phyloP scores from a whole-genome alignment of 2,329 filamentous ascomycete species.

The Mycocentrospora acerina region DNA sequence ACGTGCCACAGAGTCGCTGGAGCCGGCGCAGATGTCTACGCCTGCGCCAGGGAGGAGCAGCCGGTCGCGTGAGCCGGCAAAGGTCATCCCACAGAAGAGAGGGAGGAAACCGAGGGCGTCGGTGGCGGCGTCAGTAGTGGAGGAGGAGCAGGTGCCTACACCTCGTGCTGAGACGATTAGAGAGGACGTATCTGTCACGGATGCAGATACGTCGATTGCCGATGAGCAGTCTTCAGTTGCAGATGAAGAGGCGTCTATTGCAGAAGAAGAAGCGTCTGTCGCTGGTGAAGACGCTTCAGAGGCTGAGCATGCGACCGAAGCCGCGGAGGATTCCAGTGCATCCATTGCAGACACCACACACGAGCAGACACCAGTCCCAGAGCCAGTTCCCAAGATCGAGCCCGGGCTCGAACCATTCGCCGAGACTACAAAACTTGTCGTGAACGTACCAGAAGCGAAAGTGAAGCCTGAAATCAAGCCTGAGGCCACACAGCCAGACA shows the following conservation, averaged over 20 bases:
- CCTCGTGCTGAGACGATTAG: slow-evolving; percentile 10
- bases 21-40: slow-evolving; percentile 63
- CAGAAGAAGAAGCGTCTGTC: too few relatives aligned
- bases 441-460: slow-evolving; percentile 53
- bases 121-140: slow-evolving; percentile 41
- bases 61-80: slow-evolving; percentile 30
- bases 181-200: slow-evolving; percentile 55
- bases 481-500: slow-evolving; percentile 65
- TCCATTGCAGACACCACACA: slow-evolving; percentile 56
- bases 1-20: slow-evolving; percentile 51
- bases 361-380: slow-evolving; percentile 42
- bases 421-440: slow-evolving; percentile 69
- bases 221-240: slow-evolving; percentile 45
- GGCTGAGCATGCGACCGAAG: too few relatives aligned
- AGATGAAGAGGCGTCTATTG: too few relatives aligned
- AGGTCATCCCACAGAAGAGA: slow-evolving; percentile 61
- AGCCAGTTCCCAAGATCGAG: slow-evolving; percentile 19
- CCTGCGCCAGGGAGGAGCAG: slow-evolving; percentile 57
- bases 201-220: slow-evolving; percentile 58
- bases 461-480: slow-evolving; percentile 3
- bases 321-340: too few relatives aligned
- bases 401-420: slow-evolving; percentile 47
- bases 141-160: slow-evolving; percentile 47
- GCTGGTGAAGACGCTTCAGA: too few relatives aligned
- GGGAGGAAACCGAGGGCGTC: slow-evolving; percentile 47